phyloP scores from a whole-genome alignment of 139 green algal species.

The Nannochloris sp. region DNA sequence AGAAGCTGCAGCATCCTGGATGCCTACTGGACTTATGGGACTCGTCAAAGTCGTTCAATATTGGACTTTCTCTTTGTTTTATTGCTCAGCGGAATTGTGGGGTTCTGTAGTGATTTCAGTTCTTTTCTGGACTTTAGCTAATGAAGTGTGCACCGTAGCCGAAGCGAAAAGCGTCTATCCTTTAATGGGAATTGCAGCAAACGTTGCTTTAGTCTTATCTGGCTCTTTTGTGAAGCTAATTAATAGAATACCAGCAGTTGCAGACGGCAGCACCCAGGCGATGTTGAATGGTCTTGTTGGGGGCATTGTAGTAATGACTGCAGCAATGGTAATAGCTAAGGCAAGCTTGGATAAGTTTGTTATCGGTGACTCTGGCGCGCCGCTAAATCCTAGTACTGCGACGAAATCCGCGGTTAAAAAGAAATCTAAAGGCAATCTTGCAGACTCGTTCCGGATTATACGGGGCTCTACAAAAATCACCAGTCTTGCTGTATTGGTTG shows the following conservation, averaged over 20 bases:
- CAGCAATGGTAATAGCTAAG: conserved; percentile 56
- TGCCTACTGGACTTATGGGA: conserved; percentile 59
- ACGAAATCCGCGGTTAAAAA: conserved; percentile 30
- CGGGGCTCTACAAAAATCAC: conserved; percentile 48
- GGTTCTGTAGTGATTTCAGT: conserved; percentile 75
- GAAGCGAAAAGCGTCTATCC: conserved; percentile 70
- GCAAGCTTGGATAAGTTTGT: conserved; percentile 37
- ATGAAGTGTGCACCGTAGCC: conserved; percentile 47
- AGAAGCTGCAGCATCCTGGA: conserved; percentile 13
- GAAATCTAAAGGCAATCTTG: conserved; percentile 51
- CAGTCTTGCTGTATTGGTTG: conserved; percentile 66
- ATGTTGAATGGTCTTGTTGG: conserved; percentile 48
- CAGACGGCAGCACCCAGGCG: conserved; percentile 15
- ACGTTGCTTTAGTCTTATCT: conserved; percentile 60
- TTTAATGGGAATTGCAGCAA: conserved; percentile 73
- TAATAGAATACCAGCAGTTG: conserved; percentile 26
- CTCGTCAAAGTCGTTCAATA: conserved; percentile 62
- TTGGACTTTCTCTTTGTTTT: conserved; percentile 85
- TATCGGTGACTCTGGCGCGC: conserved; percentile 18
- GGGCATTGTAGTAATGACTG: conserved; percentile 43
- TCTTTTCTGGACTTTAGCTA: conserved; percentile 72
- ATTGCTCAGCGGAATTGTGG: conserved; percentile 78
- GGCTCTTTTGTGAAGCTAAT: conserved; percentile 55
- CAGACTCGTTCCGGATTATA: conserved; percentile 50
- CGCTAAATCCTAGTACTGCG: background rate